These are phyloP conservation scores for Sanghuangporus weigelae DNA, from an alignment of 1,284 basidiomycete species.

Conservation along the genomic window DNA sequence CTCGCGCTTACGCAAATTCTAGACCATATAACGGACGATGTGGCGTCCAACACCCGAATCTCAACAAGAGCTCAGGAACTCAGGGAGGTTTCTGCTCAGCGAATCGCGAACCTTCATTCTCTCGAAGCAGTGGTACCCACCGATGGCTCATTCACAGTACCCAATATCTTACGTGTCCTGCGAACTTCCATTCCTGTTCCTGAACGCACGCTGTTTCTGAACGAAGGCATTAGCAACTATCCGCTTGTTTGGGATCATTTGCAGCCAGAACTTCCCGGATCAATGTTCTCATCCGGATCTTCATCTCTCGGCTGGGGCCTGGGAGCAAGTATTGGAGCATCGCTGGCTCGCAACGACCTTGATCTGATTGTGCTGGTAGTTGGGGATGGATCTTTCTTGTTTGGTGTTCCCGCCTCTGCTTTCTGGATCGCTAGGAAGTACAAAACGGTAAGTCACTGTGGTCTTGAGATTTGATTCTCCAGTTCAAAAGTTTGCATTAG, in stretches of 20 bases:
- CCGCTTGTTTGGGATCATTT: conserved; percentile 51
- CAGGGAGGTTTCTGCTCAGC: conserved; percentile 23
- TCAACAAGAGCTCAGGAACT: conserved; percentile 16
- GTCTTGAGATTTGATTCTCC: neutral
- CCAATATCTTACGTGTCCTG: conserved; percentile 46
- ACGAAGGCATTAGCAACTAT: conserved; percentile 60
- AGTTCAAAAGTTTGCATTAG: conserved; percentile 27
- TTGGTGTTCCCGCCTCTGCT: conserved; percentile 57
- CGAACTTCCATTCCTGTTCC: conserved; percentile 34
- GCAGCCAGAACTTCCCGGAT: conserved; percentile 45
- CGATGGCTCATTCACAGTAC: conserved; percentile 34
- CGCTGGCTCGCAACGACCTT: conserved; percentile 35
- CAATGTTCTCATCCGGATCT: conserved; percentile 49
- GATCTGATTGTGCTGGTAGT: conserved; percentile 55
- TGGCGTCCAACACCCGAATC: conserved; percentile 15
- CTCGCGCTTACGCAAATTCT: conserved; percentile 48
- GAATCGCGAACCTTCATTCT: conserved; percentile 25
- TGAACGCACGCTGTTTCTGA: conserved; percentile 46
- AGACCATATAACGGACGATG: conserved; percentile 24
- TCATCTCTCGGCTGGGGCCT: conserved; percentile 62
- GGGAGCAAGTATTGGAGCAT: conserved; percentile 56
- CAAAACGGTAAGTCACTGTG: conserved; percentile 43
- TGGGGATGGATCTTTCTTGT: conserved; percentile 66
- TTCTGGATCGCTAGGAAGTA: conserved; percentile 70
- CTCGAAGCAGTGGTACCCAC: conserved; percentile 23